A percentile compares a stretch with the other conserved stretches of the same genome.
These are phyloP conservation scores for Candida silvatica DNA, from an alignment of 805 yeast genomes.

Conservation along the genomic window DNA sequence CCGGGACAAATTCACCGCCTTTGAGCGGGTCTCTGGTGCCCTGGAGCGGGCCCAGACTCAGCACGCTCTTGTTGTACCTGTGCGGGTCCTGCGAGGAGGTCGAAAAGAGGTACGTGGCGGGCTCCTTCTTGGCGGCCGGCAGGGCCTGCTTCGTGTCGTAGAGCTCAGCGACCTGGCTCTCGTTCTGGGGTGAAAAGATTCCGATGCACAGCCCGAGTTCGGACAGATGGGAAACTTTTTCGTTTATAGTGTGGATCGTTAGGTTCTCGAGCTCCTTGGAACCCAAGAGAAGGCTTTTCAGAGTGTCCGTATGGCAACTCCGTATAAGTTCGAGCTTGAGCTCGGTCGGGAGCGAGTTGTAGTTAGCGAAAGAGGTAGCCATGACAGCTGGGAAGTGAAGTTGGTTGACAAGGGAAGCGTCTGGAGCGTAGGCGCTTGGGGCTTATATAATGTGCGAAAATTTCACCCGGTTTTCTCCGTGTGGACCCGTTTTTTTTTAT, in stretches of 20 bases:
- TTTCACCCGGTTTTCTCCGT: no score
- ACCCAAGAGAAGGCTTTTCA: constrained; percentile 7
- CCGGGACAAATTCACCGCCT: constrained; percentile 1
- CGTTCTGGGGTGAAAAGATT: constrained; percentile 21
- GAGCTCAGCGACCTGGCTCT: constrained; percentile 12
- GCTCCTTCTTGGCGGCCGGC: constrained; percentile 2
- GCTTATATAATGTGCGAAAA: no score
- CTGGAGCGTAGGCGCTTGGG: no score
- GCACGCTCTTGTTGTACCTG: constrained; percentile 1
- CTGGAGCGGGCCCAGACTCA: constrained; percentile 15
- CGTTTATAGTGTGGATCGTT: constrained; percentile 6
- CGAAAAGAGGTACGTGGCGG: constrained; percentile 6
- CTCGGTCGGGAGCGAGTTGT: constrained; percentile 13
- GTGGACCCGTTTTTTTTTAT: no score
- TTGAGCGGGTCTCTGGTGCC: constrained; percentile 15
- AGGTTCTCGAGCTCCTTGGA: constrained; percentile 5
- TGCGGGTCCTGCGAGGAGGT: constrained; percentile 1
- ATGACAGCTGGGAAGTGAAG: no score
- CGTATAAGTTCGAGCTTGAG: constrained; percentile 13
- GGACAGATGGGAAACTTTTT: no score
- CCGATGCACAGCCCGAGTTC: constrained; percentile 15
- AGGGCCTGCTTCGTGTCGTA: constrained; percentile 16
- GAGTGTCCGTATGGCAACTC: constrained; percentile 7
- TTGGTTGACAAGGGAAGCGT: no score
- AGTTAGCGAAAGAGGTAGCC: neutral